These are phyloP conservation scores for Rhododendron vialii DNA, from an alignment of 148 eudicot genomes.

Conservation along the genomic window DNA sequence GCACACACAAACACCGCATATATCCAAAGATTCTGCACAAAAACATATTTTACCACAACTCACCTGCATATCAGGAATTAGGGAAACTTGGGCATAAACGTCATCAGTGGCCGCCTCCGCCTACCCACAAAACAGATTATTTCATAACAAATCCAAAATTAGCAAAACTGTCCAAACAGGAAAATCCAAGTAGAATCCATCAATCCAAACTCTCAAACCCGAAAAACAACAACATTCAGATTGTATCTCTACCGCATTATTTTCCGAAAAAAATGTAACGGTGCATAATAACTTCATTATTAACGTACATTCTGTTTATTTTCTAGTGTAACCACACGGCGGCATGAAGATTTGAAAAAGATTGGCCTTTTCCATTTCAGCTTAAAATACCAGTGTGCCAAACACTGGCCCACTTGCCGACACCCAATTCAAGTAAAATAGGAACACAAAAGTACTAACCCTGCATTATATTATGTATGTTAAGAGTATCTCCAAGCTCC, in stretches of 20 bases:
- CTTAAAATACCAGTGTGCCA: not conserved
- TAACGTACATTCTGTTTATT: not conserved
- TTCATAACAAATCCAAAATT: not conserved
- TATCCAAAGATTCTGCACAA: not conserved
- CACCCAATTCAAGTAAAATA: not conserved
- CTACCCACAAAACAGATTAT: constrained; percentile 25
- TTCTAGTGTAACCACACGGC: not conserved
- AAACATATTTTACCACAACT: not conserved
- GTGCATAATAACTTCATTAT: not conserved
- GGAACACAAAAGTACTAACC: not conserved
- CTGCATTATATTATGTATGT: not conserved
- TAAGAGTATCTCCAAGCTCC: not conserved
- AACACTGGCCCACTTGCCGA: not conserved
- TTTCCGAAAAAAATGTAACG: not conserved
- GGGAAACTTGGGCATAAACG: constrained; percentile 87
- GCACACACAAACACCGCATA: not conserved
- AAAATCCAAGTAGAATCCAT: not conserved
- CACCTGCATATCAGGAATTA: constrained; percentile 80
- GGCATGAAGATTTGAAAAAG: not conserved
- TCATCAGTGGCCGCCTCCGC: constrained; percentile 88
- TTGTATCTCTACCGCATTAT: not conserved
- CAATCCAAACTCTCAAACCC: not conserved
- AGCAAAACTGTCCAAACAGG: not conserved
- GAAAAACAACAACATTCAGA: not conserved
- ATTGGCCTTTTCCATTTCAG: not conserved